Conservation (phyloP, 345 rosid species). For the Gossypium longicalyx region DNA sequence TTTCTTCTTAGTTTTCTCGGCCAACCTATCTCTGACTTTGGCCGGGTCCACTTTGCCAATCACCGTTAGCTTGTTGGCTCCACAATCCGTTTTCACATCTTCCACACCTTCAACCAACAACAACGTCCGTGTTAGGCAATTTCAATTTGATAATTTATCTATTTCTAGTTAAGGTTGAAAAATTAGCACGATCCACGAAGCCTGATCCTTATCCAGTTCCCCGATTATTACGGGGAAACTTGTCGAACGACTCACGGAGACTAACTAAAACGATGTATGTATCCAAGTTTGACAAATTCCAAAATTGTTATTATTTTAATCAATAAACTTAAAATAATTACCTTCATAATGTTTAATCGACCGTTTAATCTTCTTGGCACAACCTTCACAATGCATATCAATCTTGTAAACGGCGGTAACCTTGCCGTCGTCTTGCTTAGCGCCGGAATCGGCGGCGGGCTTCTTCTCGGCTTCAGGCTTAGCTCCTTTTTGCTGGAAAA, state of each 20-base stretch:
- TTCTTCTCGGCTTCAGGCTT: slow-evolving; percentile 52
- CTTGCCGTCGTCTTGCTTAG: slow-evolving; percentile 40
- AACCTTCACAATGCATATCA: slow-evolving; percentile 89
- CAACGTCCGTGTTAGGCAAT: slow-evolving; percentile 4
- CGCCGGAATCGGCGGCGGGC: slow-evolving; percentile 34
- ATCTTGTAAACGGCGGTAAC: slow-evolving; percentile 53
- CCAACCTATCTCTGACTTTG: slow-evolving; percentile 35
- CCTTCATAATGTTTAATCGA: slow-evolving; percentile 44
- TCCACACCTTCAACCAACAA: slow-evolving; percentile 55
- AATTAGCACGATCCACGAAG: background rate
- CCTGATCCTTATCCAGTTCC: slow-evolving; percentile 12
- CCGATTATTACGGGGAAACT: background rate
- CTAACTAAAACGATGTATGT: background rate
- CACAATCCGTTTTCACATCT: slow-evolving; percentile 53
- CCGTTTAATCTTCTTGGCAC: slow-evolving; percentile 67
- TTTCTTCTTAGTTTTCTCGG: slow-evolving; percentile 49
- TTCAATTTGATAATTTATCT: background rate
- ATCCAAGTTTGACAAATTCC: background rate
- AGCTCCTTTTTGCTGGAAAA: slow-evolving; percentile 30
- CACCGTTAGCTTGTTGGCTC: slow-evolving; percentile 56
- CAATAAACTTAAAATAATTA: slow-evolving; percentile 17
- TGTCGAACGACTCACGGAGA: background rate
- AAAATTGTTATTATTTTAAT: background rate
- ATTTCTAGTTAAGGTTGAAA: background rate
- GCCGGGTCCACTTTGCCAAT: slow-evolving; percentile 69